Base-by-base conservation (phyloP, 306 rosid species). In the Prosopis cineraria region DNA sequence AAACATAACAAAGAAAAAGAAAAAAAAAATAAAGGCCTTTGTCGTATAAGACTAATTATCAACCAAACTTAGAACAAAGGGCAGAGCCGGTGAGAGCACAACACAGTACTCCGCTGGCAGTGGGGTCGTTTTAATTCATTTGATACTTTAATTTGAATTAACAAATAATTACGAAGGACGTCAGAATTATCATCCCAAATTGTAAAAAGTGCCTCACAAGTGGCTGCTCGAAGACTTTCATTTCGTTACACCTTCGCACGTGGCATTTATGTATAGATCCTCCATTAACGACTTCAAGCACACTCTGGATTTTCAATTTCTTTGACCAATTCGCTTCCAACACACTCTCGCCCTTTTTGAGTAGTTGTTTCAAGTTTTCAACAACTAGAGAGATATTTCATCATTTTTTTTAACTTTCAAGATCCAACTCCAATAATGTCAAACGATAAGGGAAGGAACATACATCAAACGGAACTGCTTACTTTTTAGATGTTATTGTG, bases 251-350 rank as follows among this genome's bases (percentile, higher is more conserved):
- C 70, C 75, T 82, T 76, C 78, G 76, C 84, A 79, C 87, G 81
- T 80, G 89, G 70, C 78, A 36, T 52, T 0, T 20, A n/a, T n/a
- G n/a, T n/a, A n/a, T n/a, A n/a, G n/a, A n/a, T 17, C 56, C 47
- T 70, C 75, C 59, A 73, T 40, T 48, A 4, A 68, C 50, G 45
- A 62, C 45, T 40, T 56, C 5, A 14, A 55, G 27, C 22, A 60
- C 66, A 19, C 66, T 68, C 6, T 56, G 19, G 31, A 80, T 79
- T n/a, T n/a, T 47, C 77, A 71, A 31, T 75, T 22, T 16, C 72
- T 80, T 85, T 53, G 86, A 90, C 91, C 79, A 33, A 45, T 75
- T 83, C 50, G 16, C 31, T 19, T 19, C n/a, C 10, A 40, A 7
- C 64, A 27, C 17, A 22, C 63, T 10, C 64, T 68, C 34, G 68